A percentile compares a stretch with the other conserved stretches of the same genome.
These are phyloP conservation scores for Dendrobium chrysotoxum DNA, from an alignment of 106 monocot species.

Conservation along the genomic window DNA sequence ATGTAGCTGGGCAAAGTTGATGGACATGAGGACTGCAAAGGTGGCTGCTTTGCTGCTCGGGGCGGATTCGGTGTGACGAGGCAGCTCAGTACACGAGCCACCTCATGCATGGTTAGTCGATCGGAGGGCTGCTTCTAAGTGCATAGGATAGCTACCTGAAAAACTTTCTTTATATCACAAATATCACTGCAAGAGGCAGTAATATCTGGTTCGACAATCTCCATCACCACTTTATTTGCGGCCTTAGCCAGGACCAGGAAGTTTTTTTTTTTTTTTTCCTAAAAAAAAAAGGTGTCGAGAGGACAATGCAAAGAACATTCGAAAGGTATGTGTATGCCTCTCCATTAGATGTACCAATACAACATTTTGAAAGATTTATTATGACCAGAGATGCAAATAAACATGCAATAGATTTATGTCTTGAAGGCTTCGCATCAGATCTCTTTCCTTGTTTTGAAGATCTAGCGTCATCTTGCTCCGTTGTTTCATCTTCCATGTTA, in stretches of 20 bases:
- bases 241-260: conserved; percentile 78
- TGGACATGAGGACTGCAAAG: conserved; percentile 21
- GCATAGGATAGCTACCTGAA: conserved; percentile 90
- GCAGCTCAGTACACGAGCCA: conserved; percentile 64
- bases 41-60: conserved; percentile 10
- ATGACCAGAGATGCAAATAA: conserved; percentile 52
- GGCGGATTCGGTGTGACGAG: conserved; percentile 34
- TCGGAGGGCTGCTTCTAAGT: conserved; percentile 82
- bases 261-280: too few species aligned
- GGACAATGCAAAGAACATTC: conserved; percentile 40
- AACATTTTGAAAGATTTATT: conserved; percentile 40
- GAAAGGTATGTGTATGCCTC: conserved; percentile 39
- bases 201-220: conserved; percentile 69
- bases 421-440: conserved; percentile 22
- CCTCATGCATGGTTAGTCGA: conserved; percentile 92
- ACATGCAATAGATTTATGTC: conserved; percentile 69
- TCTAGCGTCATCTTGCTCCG: too few species aligned
- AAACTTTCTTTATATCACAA: conserved; percentile 57
- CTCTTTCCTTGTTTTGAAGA: not conserved
- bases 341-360: conserved; percentile 17
- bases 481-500: too few species aligned
- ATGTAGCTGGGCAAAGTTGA: conserved; percentile 42
- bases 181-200: conserved; percentile 65
- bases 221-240: conserved; percentile 74
- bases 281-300: too few species aligned